Base-by-base conservation (phyloP, 2,329 filamentous ascomycete species). In the Cordyceps fumosorosea region DNA sequence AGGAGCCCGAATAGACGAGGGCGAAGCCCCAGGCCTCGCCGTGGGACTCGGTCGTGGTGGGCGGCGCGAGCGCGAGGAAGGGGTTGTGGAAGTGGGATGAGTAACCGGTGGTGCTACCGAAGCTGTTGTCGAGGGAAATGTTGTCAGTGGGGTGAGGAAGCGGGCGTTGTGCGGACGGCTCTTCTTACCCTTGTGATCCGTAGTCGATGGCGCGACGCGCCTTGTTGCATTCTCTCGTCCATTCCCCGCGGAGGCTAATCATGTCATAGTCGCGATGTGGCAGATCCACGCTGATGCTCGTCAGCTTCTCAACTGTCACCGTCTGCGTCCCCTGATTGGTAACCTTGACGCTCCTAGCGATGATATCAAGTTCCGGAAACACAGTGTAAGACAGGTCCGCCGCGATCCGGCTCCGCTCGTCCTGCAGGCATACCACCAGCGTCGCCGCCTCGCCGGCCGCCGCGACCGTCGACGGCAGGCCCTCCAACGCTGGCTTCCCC, bases 11-110 rank as follows among this genome's bases (percentile, higher is more conserved):
- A 71, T 87, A 88, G n/a, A 89, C 75, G 1, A 88, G 77, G 1
- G 83, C 86, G 70, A 88, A 87, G 0, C 84, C 86, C 78, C 84
- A 88, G 12, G 82, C 84, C 44, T 87, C 80, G 1, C 86, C 86
- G 1, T 79, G 76, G 0, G 80, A 78, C 66, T 89, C 85, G 0
- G 85, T 88, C 0, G 85, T 84, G 0, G 75, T 75, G 0, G 84
- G 80, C 3, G 81, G 75, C 0, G 83, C 76, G 1, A 89, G 71
- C 0, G 83, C 78, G 20, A 88, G 75, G 73, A 88, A 88, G 0
- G 85, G 84, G 65, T 88, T 88, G 68, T 87, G 83, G 1, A 84
- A 74, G 66, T 87, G 84, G 0, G 84, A 87, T 0, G 85, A 84
- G 67, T 85, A 88, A 1, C 85, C 86, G 3, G 79, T 80, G 0